phyloP scores from a whole-genome alignment of 176 grass and related monocot species.

The Pharus latifolius region DNA sequence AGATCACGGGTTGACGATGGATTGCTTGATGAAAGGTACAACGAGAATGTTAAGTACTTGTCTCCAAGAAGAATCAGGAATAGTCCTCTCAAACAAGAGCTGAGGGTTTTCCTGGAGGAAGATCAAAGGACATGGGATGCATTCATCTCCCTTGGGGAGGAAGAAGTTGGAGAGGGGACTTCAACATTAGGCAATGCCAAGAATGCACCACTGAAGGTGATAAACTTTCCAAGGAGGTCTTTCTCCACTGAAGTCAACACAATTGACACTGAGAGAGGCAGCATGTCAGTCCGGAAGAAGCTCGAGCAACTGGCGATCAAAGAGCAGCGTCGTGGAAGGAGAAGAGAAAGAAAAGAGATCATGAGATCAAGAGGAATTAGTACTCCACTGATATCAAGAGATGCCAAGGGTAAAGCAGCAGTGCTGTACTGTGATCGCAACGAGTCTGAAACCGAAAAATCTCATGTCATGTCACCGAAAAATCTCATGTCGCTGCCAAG shows the following conservation, averaged over 20 bases:
- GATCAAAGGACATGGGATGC: constrained; percentile 56
- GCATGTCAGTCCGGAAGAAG: constrained; percentile 25
- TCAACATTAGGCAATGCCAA: constrained; percentile 9
- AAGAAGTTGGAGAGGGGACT: constrained; percentile 9
- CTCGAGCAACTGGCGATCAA: constrained; percentile 35
- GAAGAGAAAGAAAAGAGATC: constrained; percentile 9
- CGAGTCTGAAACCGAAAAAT: constrained; percentile 15
- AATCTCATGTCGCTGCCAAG: constrained; percentile 14
- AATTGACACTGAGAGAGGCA: constrained; percentile 10
- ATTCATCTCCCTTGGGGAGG: constrained; percentile 6
- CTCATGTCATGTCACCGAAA: constrained; percentile 16
- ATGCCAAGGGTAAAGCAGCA: background rate
- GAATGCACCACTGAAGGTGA: constrained; percentile 18
- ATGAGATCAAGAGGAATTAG: background rate
- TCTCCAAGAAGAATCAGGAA: constrained; percentile 23
- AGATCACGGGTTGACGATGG: constrained; percentile 64
- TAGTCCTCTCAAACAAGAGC: constrained; percentile 59
- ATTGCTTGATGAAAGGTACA: constrained; percentile 30
- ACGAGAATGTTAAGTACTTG: constrained; percentile 27
- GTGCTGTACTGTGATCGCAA: background rate
- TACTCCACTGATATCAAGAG: constrained; percentile 23
- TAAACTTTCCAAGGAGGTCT: constrained; percentile 30
- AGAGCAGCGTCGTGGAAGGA: constrained; percentile 10
- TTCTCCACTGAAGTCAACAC: constrained; percentile 2
- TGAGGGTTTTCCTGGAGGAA: constrained; percentile 79